These are phyloP conservation scores for Gigaspora rosea DNA, from an alignment of 192 early-diverging fungal species.

Conservation along the genomic window DNA sequence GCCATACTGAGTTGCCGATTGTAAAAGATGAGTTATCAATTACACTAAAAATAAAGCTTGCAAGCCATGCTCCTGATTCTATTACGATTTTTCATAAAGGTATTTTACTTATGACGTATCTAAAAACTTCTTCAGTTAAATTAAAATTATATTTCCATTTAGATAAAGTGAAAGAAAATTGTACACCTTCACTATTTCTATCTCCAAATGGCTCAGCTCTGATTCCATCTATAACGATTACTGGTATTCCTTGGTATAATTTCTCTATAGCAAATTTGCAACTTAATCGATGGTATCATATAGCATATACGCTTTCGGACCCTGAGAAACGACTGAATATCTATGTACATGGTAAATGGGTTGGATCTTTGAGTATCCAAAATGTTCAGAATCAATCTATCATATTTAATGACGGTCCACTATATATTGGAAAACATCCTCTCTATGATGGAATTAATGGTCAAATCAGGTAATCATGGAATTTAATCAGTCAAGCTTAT, in stretches of 20 bases:
- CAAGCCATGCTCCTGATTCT: not conserved
- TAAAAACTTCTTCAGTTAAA: not conserved
- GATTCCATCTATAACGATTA: not conserved
- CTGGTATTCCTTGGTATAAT: not conserved
- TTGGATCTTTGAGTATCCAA: not conserved
- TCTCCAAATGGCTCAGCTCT: not conserved
- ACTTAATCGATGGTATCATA: constrained; percentile 18
- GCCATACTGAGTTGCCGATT: not conserved
- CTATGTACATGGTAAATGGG: constrained; percentile 19
- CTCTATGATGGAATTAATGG: not conserved
- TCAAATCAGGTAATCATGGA: constrained; percentile 5
- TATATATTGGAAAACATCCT: constrained; percentile 14
- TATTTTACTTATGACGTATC: not conserved
- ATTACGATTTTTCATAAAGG: constrained; percentile 20
- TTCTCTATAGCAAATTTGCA: not conserved
- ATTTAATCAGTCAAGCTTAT: not conserved
- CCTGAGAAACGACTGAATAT: constrained; percentile 16
- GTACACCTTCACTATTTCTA: constrained; percentile 18
- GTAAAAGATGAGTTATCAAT: constrained; percentile 27
- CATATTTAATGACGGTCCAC: constrained; percentile 23
- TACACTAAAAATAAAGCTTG: not conserved
- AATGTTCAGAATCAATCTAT: not conserved
- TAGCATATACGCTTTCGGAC: constrained; percentile 25
- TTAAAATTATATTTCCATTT: constrained; percentile 7
- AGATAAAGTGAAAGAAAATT: not conserved